phyloP scores from a whole-genome alignment of 192 early-diverging fungal species.

The Coemansia sp. region DNA sequence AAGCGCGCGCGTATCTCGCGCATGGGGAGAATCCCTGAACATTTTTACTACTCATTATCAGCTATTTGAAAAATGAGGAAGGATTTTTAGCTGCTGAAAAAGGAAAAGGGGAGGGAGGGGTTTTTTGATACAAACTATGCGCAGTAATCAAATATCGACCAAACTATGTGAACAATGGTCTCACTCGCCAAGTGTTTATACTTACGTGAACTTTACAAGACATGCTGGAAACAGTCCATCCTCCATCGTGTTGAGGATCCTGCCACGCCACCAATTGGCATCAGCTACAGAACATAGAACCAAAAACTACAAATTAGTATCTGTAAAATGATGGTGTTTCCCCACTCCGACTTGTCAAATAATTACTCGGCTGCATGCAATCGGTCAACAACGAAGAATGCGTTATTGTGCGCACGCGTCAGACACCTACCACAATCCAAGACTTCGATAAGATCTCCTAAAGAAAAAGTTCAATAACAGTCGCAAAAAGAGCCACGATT shows the following conservation, averaged over 20 bases:
- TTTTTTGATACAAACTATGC: background rate
- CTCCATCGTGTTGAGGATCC: constrained; percentile 41
- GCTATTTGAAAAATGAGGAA: background rate
- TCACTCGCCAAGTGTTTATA: constrained; percentile 12
- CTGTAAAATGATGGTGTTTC: background rate
- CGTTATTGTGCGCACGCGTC: background rate
- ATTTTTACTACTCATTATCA: background rate
- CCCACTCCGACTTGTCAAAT: background rate
- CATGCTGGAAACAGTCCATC: constrained; percentile 57
- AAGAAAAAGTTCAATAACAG: constrained; percentile 8
- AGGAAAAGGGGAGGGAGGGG: background rate
- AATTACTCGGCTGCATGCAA: background rate
- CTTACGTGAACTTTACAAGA: constrained; percentile 58
- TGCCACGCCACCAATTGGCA: constrained; percentile 59
- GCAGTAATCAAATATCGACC: background rate
- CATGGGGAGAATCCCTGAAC: background rate
- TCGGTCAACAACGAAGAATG: constrained; percentile 5
- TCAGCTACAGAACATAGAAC: constrained; percentile 31
- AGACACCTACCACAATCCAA: constrained; percentile 48
- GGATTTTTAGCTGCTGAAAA: constrained; percentile 5
- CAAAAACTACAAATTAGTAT: background rate
- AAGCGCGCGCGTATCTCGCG: background rate
- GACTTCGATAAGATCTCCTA: constrained; percentile 50
- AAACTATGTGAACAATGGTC: constrained; percentile 6
- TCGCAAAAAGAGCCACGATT: background rate